Percentiles rank a stretch among this genome's conserved stretches.
Evolutionary conservation across 805 yeast species (phyloP).

Genomic region (Metschnikowia koreensis): DNA sequence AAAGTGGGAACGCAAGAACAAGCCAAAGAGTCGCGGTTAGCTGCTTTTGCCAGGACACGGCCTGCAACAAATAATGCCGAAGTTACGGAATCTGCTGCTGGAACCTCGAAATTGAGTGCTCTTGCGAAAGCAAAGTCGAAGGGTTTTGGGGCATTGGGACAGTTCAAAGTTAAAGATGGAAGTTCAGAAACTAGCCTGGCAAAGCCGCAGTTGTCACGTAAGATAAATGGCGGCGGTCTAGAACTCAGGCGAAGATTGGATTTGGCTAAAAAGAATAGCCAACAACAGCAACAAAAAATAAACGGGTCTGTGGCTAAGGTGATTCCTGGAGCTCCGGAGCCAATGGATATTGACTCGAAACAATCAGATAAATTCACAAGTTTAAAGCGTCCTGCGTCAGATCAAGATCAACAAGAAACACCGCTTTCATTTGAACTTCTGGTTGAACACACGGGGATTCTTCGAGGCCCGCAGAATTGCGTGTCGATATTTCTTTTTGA

Average conservation of each 20-base stretch:
- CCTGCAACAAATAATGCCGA: neutral
- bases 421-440: conserved; percentile 6
- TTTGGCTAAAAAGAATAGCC: neutral
- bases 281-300: neutral
- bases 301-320: neutral
- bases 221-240: conserved; percentile 3
- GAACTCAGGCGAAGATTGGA: conserved; percentile 6
- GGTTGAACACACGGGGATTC: conserved; percentile 10
- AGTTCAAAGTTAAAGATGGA: neutral
- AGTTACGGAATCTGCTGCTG: neutral
- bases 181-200: neutral
- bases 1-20: neutral
- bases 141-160: conserved; percentile 1
- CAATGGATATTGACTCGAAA: conserved; percentile 6
- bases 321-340: neutral
- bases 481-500: conserved; percentile 10
- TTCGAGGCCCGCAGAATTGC: conserved; percentile 5
- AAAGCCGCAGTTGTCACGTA: conserved; percentile 1
- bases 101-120: conserved; percentile 5
- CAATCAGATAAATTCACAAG: neutral
- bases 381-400: conserved; percentile 2
- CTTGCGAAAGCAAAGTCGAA: neutral
- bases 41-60: conserved; percentile 3
- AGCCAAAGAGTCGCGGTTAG: conserved; percentile 1
- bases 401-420: neutral